Percentiles rank a stretch among this genome's conserved stretches.
Conservation (phyloP, 441 rosid genomes). For the Viola pubescens region DNA sequence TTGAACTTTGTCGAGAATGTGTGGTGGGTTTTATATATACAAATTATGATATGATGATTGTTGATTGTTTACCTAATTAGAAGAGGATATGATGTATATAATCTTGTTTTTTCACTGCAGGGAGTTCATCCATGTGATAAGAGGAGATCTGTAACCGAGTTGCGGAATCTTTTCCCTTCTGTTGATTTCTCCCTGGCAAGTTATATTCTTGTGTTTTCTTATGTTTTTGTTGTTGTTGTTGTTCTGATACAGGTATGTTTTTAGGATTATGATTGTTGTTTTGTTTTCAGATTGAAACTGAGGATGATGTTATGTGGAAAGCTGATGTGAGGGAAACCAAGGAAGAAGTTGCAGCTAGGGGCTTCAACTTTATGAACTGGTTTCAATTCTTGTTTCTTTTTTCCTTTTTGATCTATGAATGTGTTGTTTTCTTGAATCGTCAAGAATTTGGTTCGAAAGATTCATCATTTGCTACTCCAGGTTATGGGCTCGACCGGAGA, state of each 20-base stretch:
- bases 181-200: constrained; percentile 46
- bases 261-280: neutral
- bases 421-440: neutral
- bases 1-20: constrained; percentile 56
- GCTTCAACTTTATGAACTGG: constrained; percentile 53
- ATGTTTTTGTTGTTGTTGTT: too few relatives aligned
- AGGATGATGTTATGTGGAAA: constrained; percentile 54
- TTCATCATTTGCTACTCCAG: constrained; percentile 18
- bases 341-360: constrained; percentile 56
- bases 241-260: too few relatives aligned
- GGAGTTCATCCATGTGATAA: constrained; percentile 55
- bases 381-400: neutral
- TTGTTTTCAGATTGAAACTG: constrained; percentile 51
- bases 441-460: too few relatives aligned
- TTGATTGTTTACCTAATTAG: neutral
- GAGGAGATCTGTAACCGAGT: constrained; percentile 42
- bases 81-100: neutral
- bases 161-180: constrained; percentile 37
- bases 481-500: constrained; percentile 58
- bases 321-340: constrained; percentile 39
- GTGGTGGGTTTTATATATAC: neutral
- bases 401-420: neutral
- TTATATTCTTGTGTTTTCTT: neutral
- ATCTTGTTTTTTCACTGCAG: neutral
- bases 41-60: neutral